Base-by-base conservation (phyloP, 257 asterid species). In the Verbascum thapsus region DNA sequence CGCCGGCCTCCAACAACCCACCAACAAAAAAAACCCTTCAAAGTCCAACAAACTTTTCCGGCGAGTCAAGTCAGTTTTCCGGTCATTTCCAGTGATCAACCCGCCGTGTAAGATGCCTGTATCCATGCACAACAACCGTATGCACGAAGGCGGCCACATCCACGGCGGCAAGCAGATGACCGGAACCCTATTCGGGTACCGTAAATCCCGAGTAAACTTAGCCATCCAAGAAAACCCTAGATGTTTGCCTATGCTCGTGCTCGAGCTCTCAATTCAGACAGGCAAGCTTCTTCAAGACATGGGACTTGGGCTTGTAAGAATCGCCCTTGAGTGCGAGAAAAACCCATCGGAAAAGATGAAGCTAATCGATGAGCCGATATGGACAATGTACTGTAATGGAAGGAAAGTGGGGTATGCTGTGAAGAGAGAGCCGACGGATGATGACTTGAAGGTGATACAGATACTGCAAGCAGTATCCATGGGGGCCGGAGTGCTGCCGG, bases 401-500 rank as follows among this genome's bases (percentile, higher is more conserved):
- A 53, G 77, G 55, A 88, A 88, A 71, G 91, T 71, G 1, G 96
- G 98, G 17, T 91, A 88, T 17, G 95, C 94, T 0, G 90, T 86
- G 32, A 86, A 75, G 67, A 79, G 98, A 59, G 90, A 77, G 20
- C 82, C 96, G 2, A 86, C 92, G 0, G 90, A 84, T 0, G 88
- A 91, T 11, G 98, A 91, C 63, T 16, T 88, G 78, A 78, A 83
- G 32, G 85, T 88, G 1, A 86, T 91, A 84, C 83, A 80, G 1
- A 60, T 73, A 75, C 68, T 91, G 67, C 91, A 83, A 56, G 95
- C 92, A 0, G 87, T 63, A 53, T 91, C 96, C 0, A 84, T 88
- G 95, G 98, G 98, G 1, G 98, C 98, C 0, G 98, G 90, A 0
- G 95, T 88, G 63, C 79, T 91, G 19, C 98, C 95, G 1, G 68